Base-by-base conservation (phyloP, 2,329 filamentous ascomycete genomes). In the Harringtonia lauricola region DNA sequence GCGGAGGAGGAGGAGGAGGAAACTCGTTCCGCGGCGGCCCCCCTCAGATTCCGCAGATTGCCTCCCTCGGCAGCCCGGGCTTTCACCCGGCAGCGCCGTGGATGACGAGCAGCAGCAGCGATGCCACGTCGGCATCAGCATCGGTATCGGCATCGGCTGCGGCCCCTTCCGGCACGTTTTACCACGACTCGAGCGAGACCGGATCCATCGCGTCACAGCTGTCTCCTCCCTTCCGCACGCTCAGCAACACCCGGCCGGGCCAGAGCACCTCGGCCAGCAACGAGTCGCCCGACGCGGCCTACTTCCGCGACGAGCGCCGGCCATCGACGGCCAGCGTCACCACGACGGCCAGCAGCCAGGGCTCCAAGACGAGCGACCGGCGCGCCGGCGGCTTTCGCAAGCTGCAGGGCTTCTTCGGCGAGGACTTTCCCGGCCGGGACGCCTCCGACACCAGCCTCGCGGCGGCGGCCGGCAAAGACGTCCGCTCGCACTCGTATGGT, bases 361-460 rank as follows among this genome's bases (percentile, higher is more conserved):
- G 86, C 29, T 94, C 90, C 35, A 82, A 81, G 63, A 74, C 75
- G 46, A 85, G 82, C 59, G 68, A 79, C 49, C 81, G 78, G 48
- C 72, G 83, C 47, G 79, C 81, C 53, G 79, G 83, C 41, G 79
- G 84, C 41, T 74, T 83, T 45, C 88, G 89, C 63, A 92, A 90
- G 64, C 70, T 95, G 50, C 86, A 92, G 58, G 86, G 83, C 35
- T 90, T 95, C 59, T 94, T 95, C 64, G 89, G 90, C 38, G 90
- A 95, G 55, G 89, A 95, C 57, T 87, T 85, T 60, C 78, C 79
- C 47, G 77, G 75, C 31, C 71, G 75, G 51, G 83, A 89, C 58
- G 81, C 81, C 51, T 88, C 84, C 42, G 86, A 94, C 46, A 74
- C 76, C 53, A 81, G 77, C 63, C 62, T 85, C 54, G 69, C 65